A percentile compares a stretch with the other conserved stretches of the same genome.
Conservation (phyloP, 495 filamentous ascomycete genomes). For the Trichoderma reesei region DNA sequence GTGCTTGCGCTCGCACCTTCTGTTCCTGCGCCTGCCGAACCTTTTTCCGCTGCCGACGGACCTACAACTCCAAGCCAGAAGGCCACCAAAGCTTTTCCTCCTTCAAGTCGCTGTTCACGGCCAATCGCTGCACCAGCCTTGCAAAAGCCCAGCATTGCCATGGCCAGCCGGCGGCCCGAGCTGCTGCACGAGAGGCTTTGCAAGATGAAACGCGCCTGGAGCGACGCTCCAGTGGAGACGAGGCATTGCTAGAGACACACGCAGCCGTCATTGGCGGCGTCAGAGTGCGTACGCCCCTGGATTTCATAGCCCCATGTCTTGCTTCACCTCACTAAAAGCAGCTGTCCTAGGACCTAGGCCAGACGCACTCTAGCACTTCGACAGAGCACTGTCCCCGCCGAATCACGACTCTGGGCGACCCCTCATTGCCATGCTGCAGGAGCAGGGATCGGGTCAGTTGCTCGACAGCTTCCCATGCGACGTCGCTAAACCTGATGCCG, state of each 20-base stretch:
- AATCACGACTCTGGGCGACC: background rate
- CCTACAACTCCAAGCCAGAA: background rate
- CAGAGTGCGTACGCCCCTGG: background rate
- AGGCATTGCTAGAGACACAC: slow-evolving; percentile 3
- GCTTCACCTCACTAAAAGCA: background rate
- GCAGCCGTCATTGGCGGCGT: background rate
- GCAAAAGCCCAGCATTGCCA: background rate
- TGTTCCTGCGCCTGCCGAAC: background rate
- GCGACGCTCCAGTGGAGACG: slow-evolving; percentile 20
- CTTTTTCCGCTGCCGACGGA: background rate
- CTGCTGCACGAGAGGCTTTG: slow-evolving; percentile 14
- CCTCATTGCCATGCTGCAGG: background rate
- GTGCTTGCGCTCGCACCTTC: too few species aligned
- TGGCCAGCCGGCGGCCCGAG: background rate
- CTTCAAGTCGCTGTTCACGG: background rate
- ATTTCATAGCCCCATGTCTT: background rate
- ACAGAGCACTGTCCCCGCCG: background rate
- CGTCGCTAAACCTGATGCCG: background rate
- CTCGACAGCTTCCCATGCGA: background rate
- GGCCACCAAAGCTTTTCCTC: background rate
- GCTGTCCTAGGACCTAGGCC: too few species aligned
- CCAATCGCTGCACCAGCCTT: background rate
- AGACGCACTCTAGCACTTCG: too few species aligned
- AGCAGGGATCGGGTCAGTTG: background rate
- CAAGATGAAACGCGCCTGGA: slow-evolving; percentile 26